Conservation (phyloP, 495 filamentous ascomycete genomes). For the Penicillium coffeae region DNA sequence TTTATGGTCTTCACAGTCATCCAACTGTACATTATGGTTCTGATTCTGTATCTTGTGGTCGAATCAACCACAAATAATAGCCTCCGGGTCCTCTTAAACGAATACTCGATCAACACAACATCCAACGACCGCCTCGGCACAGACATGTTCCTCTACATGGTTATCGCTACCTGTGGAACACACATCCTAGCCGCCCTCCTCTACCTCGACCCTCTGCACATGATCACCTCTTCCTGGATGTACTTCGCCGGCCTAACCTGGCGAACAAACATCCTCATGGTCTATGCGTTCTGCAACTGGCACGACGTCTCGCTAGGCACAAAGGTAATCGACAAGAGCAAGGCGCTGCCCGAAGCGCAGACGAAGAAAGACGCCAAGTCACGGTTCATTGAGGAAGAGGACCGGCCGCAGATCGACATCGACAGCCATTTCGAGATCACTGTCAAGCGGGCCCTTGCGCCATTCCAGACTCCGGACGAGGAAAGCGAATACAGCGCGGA, state of each 20-base stretch:
- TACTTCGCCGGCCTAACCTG: slow-evolving; percentile 51
- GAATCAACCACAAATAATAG: slow-evolving; percentile 57
- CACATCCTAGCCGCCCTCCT: slow-evolving; percentile 95
- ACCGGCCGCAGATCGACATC: slow-evolving; percentile 90
- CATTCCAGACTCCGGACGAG: slow-evolving; percentile 48
- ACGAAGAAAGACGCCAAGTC: slow-evolving; percentile 69
- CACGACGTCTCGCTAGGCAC: slow-evolving; percentile 99
- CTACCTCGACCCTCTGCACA: slow-evolving; percentile 97
- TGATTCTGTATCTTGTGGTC: slow-evolving; percentile 77
- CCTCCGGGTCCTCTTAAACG: slow-evolving; percentile 31
- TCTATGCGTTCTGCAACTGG: slow-evolving; percentile 97
- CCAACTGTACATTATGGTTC: slow-evolving; percentile 76
- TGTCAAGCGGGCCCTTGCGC: slow-evolving; percentile 77
- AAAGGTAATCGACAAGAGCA: slow-evolving; percentile 91
- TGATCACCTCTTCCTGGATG: slow-evolving; percentile 91
- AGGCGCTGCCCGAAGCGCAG: slow-evolving; percentile 79
- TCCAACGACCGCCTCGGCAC: background rate
- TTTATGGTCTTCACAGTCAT: slow-evolving; percentile 68
- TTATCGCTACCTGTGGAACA: slow-evolving; percentile 87
- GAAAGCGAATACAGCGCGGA: slow-evolving; percentile 61
- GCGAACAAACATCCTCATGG: slow-evolving; percentile 91
- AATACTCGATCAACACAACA: slow-evolving; percentile 2
- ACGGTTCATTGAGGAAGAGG: slow-evolving; percentile 89
- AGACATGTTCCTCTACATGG: slow-evolving; percentile 79
- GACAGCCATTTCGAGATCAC: slow-evolving; percentile 87